These are phyloP conservation scores for Agrocybe pediades DNA, from an alignment of 768 basidiomycete genomes.

Conservation along the genomic window DNA sequence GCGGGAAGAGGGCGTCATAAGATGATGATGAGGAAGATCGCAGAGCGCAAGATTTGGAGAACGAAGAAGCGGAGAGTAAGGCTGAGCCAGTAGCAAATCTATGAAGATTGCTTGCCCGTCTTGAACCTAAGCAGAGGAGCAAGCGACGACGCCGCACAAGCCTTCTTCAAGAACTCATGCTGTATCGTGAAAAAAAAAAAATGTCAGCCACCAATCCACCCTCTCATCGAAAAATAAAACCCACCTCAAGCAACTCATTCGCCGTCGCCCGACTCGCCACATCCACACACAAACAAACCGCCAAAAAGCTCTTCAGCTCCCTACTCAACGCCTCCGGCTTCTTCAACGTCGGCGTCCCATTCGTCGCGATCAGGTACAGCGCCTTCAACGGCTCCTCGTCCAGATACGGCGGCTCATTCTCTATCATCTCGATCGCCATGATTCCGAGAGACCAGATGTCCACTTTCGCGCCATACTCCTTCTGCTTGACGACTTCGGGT, in stretches of 20 bases:
- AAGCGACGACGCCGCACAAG: conserved; percentile 80
- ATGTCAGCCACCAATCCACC: conserved; percentile 32
- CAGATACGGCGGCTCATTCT: conserved; percentile 94
- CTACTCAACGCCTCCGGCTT: conserved; percentile 89
- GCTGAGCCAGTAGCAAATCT: no score
- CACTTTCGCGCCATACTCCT: conserved; percentile 95
- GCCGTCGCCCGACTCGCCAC: conserved; percentile 92
- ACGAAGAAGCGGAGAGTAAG: no score
- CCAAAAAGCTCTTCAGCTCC: conserved; percentile 95
- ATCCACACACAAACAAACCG: conserved; percentile 98
- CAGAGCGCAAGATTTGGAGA: no score
- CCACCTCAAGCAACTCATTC: conserved; percentile 83
- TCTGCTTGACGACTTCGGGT: conserved; percentile 97
- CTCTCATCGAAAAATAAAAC: no score
- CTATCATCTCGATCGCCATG: conserved; percentile 99
- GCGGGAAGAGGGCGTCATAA: no score
- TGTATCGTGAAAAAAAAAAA: conserved; percentile 30
- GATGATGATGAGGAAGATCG: no score
- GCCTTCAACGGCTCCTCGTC: conserved; percentile 96
- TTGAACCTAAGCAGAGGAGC: conserved; percentile 85
- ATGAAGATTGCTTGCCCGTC: conserved; percentile 58
- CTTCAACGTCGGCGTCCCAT: conserved; percentile 97
- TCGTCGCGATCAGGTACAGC: conserved; percentile 94
- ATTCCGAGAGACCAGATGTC: conserved; percentile 98
- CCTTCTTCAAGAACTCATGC: conserved; percentile 94